These are phyloP conservation scores for Athelia sp. DNA, from an alignment of 1,284 basidiomycete species.

Conservation along the genomic window DNA sequence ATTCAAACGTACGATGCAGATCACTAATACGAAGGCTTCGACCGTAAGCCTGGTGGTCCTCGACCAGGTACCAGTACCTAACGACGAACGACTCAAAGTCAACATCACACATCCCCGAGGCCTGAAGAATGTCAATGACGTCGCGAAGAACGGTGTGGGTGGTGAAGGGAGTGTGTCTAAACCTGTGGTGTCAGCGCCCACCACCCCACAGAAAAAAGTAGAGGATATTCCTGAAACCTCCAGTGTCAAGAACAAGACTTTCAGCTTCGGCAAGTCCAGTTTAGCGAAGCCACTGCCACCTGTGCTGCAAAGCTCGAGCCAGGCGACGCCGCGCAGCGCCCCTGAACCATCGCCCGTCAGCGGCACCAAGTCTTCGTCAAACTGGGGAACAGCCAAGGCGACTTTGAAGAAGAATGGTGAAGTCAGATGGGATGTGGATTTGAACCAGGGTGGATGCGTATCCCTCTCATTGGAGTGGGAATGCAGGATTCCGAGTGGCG, in stretches of 20 bases:
- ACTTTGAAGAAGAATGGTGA: constrained; percentile 1
- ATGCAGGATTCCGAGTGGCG: background rate
- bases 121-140: background rate
- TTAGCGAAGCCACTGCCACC: background rate
- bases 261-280: background rate
- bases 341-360: background rate
- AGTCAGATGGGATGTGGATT: background rate
- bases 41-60: background rate
- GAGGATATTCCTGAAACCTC: background rate
- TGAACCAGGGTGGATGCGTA: background rate
- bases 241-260: background rate
- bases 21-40: background rate
- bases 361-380: background rate
- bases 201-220: background rate
- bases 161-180: background rate
- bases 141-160: background rate
- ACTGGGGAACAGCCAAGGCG: background rate
- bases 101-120: background rate
- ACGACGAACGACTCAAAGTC: background rate
- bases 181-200: background rate
- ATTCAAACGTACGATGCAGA: constrained; percentile 1
- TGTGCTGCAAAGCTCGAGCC: too few relatives aligned
- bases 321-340: background rate
- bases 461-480: background rate
- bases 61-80: background rate